phyloP scores from a whole-genome alignment of 2,329 filamentous ascomycete species.

The Xylaria digitata region DNA sequence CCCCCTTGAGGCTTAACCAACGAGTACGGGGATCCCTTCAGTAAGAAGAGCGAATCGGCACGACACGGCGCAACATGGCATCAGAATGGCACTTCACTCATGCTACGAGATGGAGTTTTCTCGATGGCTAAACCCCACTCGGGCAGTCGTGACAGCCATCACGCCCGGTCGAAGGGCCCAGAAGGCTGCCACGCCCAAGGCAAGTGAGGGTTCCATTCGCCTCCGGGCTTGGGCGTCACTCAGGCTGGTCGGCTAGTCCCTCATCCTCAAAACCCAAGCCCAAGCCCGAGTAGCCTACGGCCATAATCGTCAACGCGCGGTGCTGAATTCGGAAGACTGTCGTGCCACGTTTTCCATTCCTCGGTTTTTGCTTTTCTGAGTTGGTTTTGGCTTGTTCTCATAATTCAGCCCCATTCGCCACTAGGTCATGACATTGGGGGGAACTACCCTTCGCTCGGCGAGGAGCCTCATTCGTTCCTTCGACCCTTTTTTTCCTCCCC shows the following conservation, averaged over 20 bases:
- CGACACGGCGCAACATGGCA: conserved; percentile 30
- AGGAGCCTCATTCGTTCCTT: conserved; percentile 34
- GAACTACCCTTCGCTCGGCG: conserved; percentile 36
- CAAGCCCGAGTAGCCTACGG: conserved; percentile 14
- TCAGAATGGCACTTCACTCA: conserved; percentile 31
- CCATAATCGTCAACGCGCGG: conserved; percentile 40
- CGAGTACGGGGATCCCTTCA: conserved; percentile 21
- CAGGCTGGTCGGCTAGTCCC: conserved; percentile 17
- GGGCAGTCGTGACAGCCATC: conserved; percentile 29
- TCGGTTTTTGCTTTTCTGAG: conserved; percentile 35
- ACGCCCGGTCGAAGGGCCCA: conserved; percentile 32
- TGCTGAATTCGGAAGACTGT: conserved; percentile 41
- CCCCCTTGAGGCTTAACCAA: conserved; percentile 15
- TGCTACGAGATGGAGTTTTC: conserved; percentile 32
- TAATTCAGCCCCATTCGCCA: conserved; percentile 21
- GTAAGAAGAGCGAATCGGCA: conserved; percentile 28
- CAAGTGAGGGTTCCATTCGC: conserved; percentile 22
- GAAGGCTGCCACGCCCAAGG: conserved; percentile 31
- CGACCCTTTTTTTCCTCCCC: conserved; percentile 17
- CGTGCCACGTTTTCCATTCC: conserved; percentile 46
- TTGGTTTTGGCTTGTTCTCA: conserved; percentile 20
- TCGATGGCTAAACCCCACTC: conserved; percentile 19
- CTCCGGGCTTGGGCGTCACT: conserved; percentile 33
- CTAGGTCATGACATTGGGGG: conserved; percentile 29
- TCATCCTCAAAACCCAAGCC: conserved; percentile 10